Base-by-base conservation (phyloP, 768 basidiomycete species). In the Termitomyces sp. region DNA sequence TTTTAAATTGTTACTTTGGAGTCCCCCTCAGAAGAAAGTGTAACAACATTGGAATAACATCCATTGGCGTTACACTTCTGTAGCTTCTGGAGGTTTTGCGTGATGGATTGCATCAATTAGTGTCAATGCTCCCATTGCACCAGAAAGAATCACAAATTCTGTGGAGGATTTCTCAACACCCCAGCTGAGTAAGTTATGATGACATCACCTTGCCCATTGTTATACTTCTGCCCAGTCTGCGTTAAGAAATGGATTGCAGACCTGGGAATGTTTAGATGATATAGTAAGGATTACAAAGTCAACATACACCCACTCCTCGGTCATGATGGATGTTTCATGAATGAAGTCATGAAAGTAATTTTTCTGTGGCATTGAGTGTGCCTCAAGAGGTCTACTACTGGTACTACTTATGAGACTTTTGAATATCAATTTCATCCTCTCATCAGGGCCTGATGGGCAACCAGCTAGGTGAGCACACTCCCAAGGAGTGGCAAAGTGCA, bases 81-180 rank as follows among this genome's bases (percentile, higher is more conserved):
- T 92, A 20, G 84, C 86, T 4, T 76, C 77, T 6, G 77, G 77
- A 4, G 78, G 74, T 45, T 81, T 81, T 3, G 85, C 82, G 64
- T 90, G 86, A 72, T 92, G 91, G 51, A 90, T 68, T 24, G 81
- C 70, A 61, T 92, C 89, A 9, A 94, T 86, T 52, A 94, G 77
- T 0, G 87, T 77, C 0, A 90, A 92, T 2, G 90, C 81, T 6
- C 92, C 92, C 0, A 94, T 74, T 0, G 81, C 78, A 65, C 93
- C 92, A 1, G 90, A 92, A n/a, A 94, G 78, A 8, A 94, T 81
- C 64, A 94, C 92, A 68, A 89, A 89, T 66, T 94, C 92, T 77
- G 72, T 72, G 18, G 67, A 74, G 56, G 29, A 39, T 16, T 12
- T 28, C 41, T 53, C 36, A 47, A 36, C 15, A 1, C 37, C 12